phyloP scores from a whole-genome alignment of 106 monocot genomes.

The Dendrobium chrysotoxum region DNA sequence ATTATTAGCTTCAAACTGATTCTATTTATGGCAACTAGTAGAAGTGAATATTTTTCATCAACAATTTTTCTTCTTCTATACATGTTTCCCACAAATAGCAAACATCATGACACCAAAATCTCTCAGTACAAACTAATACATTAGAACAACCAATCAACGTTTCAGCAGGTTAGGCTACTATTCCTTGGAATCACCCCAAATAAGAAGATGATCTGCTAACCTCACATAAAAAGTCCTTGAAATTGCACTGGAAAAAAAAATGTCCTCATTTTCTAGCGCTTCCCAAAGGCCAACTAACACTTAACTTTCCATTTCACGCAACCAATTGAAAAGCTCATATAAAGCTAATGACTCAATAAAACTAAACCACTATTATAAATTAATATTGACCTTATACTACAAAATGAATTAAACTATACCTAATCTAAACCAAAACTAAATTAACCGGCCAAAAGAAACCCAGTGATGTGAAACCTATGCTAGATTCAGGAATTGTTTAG shows the following conservation, averaged over 20 bases:
- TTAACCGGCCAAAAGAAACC: not conserved
- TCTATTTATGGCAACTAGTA: not conserved
- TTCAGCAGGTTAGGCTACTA: not conserved
- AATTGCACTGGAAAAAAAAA: not conserved
- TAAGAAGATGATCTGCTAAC: not conserved
- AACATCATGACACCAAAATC: not conserved
- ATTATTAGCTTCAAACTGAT: not conserved
- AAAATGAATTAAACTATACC: not conserved
- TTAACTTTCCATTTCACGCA: not conserved
- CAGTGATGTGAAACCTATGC: too few relatives aligned
- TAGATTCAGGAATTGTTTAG: too few relatives aligned
- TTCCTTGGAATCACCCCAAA: not conserved
- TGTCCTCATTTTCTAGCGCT: not conserved
- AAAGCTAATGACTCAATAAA: not conserved
- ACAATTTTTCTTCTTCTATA: not conserved
- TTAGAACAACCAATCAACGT: not conserved
- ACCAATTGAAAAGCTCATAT: not conserved
- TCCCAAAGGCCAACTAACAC: not conserved
- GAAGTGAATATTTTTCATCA: not conserved
- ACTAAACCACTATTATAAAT: not conserved
- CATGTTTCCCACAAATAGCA: not conserved
- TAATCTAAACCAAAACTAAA: conserved; percentile 1
- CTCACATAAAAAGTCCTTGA: not conserved
- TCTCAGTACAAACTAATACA: not conserved
- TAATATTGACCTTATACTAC: not conserved